phyloP scores from a whole-genome alignment of 169 alveolate species.

The Amoebophrya sp. region DNA sequence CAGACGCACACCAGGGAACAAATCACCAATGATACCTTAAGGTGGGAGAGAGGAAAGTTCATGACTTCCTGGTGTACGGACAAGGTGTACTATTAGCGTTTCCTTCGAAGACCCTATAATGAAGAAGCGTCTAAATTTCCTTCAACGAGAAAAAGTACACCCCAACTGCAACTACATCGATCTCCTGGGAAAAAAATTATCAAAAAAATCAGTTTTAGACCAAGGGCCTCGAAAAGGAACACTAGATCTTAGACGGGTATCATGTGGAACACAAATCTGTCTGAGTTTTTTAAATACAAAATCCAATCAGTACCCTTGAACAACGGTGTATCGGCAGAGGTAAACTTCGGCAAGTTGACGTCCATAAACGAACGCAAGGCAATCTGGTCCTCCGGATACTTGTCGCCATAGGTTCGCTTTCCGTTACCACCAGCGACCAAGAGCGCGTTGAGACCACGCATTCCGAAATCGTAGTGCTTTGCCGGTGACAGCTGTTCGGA shows the following conservation, averaged over 20 bases:
- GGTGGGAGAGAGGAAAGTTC: background rate
- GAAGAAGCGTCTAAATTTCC: too few relatives aligned
- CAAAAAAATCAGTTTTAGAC: too few relatives aligned
- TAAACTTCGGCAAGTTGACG: conserved; percentile 82
- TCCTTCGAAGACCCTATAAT: too few relatives aligned
- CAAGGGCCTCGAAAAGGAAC: too few relatives aligned
- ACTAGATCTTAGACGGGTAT: too few relatives aligned
- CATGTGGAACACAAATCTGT: too few relatives aligned
- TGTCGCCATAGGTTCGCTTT: conserved; percentile 63
- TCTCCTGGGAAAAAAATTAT: too few relatives aligned
- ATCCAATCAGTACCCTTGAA: conserved; percentile 65
- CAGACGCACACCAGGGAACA: conserved; percentile 81
- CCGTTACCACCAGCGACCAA: conserved; percentile 80
- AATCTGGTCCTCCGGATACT: conserved; percentile 59
- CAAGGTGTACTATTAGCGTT: background rate
- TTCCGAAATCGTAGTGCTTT: conserved; percentile 82
- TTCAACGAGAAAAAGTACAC: too few relatives aligned
- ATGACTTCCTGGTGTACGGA: background rate
- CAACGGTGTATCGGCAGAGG: conserved; percentile 75
- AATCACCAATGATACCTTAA: conserved; percentile 73
- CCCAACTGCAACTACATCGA: too few relatives aligned
- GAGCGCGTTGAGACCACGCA: conserved; percentile 86
- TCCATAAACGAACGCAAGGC: conserved; percentile 74
- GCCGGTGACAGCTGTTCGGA: conserved; percentile 82
- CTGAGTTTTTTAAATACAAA: too few relatives aligned